These are phyloP conservation scores for Candida vaughaniae DNA, from an alignment of 805 yeast species.

Conservation along the genomic window DNA sequence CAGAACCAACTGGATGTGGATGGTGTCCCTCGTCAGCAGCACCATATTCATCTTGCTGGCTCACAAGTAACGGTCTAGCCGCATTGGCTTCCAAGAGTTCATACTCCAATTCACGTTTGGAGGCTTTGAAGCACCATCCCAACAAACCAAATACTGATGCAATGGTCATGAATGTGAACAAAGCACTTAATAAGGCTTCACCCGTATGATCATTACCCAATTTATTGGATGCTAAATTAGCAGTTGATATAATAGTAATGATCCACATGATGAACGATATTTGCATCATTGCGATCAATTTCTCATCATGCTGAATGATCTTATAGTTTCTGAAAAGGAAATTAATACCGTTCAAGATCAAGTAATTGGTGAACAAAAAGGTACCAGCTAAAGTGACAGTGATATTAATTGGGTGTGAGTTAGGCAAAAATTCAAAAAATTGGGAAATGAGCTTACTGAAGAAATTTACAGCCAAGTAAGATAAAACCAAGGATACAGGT, in stretches of 20 bases:
- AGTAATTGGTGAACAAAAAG: slow-evolving; percentile 54
- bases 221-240: slow-evolving; percentile 47
- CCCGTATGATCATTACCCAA: slow-evolving; percentile 51
- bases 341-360: slow-evolving; percentile 48
- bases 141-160: slow-evolving; percentile 54
- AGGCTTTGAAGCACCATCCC: slow-evolving; percentile 37
- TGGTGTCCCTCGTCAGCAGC: slow-evolving; percentile 14
- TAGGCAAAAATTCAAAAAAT: slow-evolving; percentile 30
- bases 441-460: slow-evolving; percentile 20
- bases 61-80: slow-evolving; percentile 29
- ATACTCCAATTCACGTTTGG: slow-evolving; percentile 12
- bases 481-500: slow-evolving; percentile 54
- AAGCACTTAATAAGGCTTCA: slow-evolving; percentile 45
- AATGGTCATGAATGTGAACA: slow-evolving; percentile 46
- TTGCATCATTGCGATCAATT: slow-evolving; percentile 45
- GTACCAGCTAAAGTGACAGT: slow-evolving; percentile 41
- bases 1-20: slow-evolving; percentile 9
- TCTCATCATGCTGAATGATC: slow-evolving; percentile 43
- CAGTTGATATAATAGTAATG: slow-evolving; percentile 41
- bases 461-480: slow-evolving; percentile 34
- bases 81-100: slow-evolving; percentile 9
- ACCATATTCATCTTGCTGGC: slow-evolving; percentile 18
- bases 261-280: slow-evolving; percentile 59
- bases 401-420: slow-evolving; percentile 40
- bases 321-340: slow-evolving; percentile 31